Percentiles rank a stretch among this genome's conserved stretches.
Evolutionary conservation across 2,329 filamentous ascomycete species (phyloP).

Genomic region (Fusarium armeniacum): DNA sequence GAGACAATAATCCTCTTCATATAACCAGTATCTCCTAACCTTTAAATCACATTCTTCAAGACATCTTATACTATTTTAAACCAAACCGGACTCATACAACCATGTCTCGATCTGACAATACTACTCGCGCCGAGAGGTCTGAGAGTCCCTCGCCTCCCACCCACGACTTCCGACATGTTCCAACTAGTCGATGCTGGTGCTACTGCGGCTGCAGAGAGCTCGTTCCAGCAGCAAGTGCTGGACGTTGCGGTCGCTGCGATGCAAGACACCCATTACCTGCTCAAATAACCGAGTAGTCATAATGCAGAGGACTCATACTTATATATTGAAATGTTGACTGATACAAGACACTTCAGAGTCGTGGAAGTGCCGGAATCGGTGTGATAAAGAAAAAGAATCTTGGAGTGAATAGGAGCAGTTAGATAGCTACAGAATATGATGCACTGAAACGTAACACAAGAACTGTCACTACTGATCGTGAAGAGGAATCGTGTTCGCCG

Average conservation of each 20-base stretch:
- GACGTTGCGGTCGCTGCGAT: neutral
- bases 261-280: neutral
- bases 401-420: neutral
- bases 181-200: neutral
- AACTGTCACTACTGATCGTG: neutral
- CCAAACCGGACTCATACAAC: no score
- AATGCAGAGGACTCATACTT: neutral
- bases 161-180: neutral
- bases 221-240: neutral
- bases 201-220: neutral
- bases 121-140: neutral
- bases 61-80: no score
- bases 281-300: neutral
- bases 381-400: neutral
- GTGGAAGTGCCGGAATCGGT: neutral
- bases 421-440: neutral
- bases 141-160: neutral
- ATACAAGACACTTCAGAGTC: neutral
- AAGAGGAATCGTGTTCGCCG: fast-evolving
- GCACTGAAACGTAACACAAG: neutral
- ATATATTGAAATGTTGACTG: neutral
- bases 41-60: no score
- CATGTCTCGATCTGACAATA: neutral
- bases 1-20: no score
- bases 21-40: no score